Conservation (phyloP, 441 rosid genomes). For the Mallotus repandus region DNA sequence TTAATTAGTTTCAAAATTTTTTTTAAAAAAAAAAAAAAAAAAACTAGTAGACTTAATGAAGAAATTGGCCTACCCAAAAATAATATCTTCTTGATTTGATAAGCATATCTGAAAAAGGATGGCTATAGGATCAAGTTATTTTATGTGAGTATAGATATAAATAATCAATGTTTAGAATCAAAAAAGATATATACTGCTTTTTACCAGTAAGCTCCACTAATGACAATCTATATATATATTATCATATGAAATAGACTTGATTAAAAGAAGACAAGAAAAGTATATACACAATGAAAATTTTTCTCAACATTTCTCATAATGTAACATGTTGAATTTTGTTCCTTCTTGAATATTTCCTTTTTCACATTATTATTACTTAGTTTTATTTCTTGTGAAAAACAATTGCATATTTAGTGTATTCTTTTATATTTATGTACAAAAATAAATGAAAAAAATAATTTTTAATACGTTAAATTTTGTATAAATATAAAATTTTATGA, state of each 20-base stretch:
- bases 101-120: neutral
- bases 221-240: neutral
- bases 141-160: neutral
- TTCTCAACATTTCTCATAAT: neutral
- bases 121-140: neutral
- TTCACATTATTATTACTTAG: too few relatives aligned
- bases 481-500: too few relatives aligned
- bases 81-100: slow-evolving; percentile 1
- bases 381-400: too few relatives aligned
- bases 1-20: neutral
- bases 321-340: too few relatives aligned
- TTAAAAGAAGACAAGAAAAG: neutral
- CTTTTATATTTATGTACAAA: too few relatives aligned
- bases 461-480: too few relatives aligned
- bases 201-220: slow-evolving; percentile 6
- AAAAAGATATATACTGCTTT: slow-evolving; percentile 7
- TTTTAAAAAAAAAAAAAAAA: too few relatives aligned
- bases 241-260: neutral
- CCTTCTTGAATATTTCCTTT: too few relatives aligned
- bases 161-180: neutral
- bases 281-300: neutral
- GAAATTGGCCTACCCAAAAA: neutral
- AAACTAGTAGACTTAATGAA: neutral
- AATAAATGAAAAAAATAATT: too few relatives aligned
- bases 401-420: too few relatives aligned